Percentiles rank a stretch among this genome's conserved stretches.
phyloP scores from a whole-genome alignment of 1,284 basidiomycete species.

The Laetiporus sulphureus region DNA sequence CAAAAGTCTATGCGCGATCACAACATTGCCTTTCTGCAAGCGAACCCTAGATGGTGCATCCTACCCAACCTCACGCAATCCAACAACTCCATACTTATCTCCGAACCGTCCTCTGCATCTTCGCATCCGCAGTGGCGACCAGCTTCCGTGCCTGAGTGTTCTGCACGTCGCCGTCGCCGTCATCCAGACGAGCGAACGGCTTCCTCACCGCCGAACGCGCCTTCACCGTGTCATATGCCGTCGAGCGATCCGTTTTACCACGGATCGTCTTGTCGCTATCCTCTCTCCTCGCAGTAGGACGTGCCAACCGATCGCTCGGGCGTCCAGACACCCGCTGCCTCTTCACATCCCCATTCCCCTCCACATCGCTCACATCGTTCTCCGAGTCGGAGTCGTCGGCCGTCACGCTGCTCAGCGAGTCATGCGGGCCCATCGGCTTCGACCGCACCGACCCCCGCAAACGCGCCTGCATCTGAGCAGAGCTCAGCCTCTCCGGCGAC shows the following conservation, averaged over 20 bases:
- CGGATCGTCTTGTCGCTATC: conserved; percentile 9
- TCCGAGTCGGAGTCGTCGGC: not conserved
- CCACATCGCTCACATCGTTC: conserved; percentile 4
- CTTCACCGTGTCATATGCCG: not conserved
- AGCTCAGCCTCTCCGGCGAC: not conserved
- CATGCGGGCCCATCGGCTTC: too few species aligned
- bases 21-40: too few species aligned
- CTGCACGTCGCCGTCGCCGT: not conserved
- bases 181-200: not conserved
- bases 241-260: not conserved
- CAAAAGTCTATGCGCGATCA: too few species aligned
- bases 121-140: not conserved
- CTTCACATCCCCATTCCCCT: conserved; percentile 8
- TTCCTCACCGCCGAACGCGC: not conserved
- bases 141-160: not conserved
- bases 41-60: too few species aligned
- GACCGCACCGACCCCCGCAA: too few species aligned
- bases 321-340: conserved; percentile 8
- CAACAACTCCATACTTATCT: too few species aligned
- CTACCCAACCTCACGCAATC: too few species aligned
- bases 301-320: conserved; percentile 7
- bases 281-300: conserved; percentile 3
- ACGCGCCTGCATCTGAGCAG: conserved; percentile 4
- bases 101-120: not conserved
- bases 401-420: too few species aligned